Percentiles rank a stretch among this genome's conserved stretches.
phyloP scores from a whole-genome alignment of 441 rosid genomes.

The Syzygium syzygioides region DNA sequence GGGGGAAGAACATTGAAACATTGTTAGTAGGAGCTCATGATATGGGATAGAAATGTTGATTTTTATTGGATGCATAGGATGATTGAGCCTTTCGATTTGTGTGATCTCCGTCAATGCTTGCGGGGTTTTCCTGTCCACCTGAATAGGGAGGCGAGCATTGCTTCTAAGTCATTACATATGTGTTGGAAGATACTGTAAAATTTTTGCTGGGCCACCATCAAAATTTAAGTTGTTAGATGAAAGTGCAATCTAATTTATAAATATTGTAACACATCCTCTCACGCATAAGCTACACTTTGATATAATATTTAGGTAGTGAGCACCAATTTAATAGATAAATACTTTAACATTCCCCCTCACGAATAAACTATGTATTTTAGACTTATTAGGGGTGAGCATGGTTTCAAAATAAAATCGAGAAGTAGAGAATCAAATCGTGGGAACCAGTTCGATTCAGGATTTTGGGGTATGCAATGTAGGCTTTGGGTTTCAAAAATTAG shows the following conservation, averaged over 20 bases:
- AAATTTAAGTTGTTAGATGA: neutral
- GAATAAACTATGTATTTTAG: accelerated
- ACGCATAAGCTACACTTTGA: neutral
- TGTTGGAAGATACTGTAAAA: neutral
- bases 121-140: accelerated
- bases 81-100: neutral
- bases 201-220: accelerated
- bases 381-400: no score
- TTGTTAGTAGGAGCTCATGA: neutral
- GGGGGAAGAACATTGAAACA: neutral
- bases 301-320: neutral
- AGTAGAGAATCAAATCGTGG: no score
- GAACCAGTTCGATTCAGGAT: no score
- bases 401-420: no score
- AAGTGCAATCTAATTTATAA: accelerated
- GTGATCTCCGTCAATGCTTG: neutral
- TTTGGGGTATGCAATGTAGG: no score
- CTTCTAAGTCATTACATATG: neutral
- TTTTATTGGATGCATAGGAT: neutral
- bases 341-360: accelerated
- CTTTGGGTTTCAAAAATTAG: no score
- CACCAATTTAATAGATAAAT: neutral
- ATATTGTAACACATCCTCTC: neutral
- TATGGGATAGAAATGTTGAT: neutral
- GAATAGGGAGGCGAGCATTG: neutral